Conservation (phyloP, 768 basidiomycete species). For the Pleurotus salmoneostramineus region DNA sequence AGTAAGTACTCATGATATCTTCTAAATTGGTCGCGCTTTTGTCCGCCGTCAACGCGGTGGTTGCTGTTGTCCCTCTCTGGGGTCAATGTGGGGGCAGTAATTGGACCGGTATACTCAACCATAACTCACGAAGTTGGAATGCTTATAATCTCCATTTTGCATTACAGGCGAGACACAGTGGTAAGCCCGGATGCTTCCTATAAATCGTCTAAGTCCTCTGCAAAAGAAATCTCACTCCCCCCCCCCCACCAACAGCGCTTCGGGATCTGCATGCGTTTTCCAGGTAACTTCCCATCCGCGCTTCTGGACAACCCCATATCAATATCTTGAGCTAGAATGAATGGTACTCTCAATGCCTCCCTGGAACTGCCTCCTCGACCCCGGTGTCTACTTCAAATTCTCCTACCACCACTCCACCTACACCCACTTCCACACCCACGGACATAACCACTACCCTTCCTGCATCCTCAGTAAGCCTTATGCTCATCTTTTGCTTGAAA, state of each 20-base stretch:
- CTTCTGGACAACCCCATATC: not conserved
- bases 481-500: not conserved
- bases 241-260: conserved; percentile 13
- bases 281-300: not conserved
- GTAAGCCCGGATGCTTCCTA: not conserved
- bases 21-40: too few relatives aligned
- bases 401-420: not conserved
- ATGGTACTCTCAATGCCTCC: not conserved
- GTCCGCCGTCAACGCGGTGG: too few relatives aligned
- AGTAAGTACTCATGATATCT: too few relatives aligned
- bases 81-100: conserved; percentile 19
- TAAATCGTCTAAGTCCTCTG: not conserved
- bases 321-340: not conserved
- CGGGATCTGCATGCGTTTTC: conserved; percentile 9
- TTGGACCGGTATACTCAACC: conserved; percentile 16
- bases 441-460: not conserved
- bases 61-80: conserved; percentile 14
- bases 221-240: not conserved
- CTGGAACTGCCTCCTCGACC: not conserved
- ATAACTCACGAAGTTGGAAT: not conserved
- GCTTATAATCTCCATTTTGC: not conserved
- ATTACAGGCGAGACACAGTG: conserved; percentile 15
- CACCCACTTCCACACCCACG: not conserved
- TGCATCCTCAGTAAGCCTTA: not conserved
- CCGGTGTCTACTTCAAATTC: not conserved